A percentile compares a stretch with the other conserved stretches of the same genome.
Conservation (phyloP, 768 basidiomycete genomes). For the Xanthoconium purpureum region DNA sequence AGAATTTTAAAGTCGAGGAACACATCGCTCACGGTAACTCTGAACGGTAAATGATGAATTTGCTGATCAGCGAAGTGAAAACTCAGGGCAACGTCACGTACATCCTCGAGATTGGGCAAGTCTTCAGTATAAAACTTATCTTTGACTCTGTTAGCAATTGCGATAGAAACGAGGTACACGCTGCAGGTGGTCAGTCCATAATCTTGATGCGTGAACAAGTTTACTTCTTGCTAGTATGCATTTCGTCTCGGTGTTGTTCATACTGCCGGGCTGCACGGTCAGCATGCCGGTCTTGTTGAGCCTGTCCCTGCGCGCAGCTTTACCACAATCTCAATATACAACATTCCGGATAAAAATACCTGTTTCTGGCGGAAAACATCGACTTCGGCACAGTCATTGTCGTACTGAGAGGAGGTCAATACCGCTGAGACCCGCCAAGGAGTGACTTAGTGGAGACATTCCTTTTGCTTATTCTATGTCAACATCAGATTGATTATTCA, state of each 20-base stretch:
- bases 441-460: slow-evolving; percentile 1
- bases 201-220: slow-evolving; percentile 6
- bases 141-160: slow-evolving; percentile 67
- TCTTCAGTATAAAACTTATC: slow-evolving; percentile 69
- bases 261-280: slow-evolving; percentile 70
- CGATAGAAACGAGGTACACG: slow-evolving; percentile 66
- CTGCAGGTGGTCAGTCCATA: slow-evolving; percentile 33
- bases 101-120: slow-evolving; percentile 68
- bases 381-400: slow-evolving; percentile 72
- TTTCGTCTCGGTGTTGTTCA: slow-evolving; percentile 72
- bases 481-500: slow-evolving; percentile 2
- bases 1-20: not conserved
- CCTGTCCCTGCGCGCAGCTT: slow-evolving; percentile 49
- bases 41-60: slow-evolving; percentile 36
- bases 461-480: slow-evolving; percentile 34
- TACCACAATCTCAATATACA: not conserved
- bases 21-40: slow-evolving; percentile 59
- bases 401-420: slow-evolving; percentile 51
- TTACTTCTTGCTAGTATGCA: slow-evolving; percentile 82
- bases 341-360: slow-evolving; percentile 32
- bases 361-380: slow-evolving; percentile 78
- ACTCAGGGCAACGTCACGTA: slow-evolving; percentile 36
- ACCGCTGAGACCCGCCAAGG: not conserved
- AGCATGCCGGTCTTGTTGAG: slow-evolving; percentile 71
- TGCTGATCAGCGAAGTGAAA: slow-evolving; percentile 4